These are phyloP conservation scores for Scenedesmus sp. DNA, from an alignment of 163 green algal species.

Conservation along the genomic window DNA sequence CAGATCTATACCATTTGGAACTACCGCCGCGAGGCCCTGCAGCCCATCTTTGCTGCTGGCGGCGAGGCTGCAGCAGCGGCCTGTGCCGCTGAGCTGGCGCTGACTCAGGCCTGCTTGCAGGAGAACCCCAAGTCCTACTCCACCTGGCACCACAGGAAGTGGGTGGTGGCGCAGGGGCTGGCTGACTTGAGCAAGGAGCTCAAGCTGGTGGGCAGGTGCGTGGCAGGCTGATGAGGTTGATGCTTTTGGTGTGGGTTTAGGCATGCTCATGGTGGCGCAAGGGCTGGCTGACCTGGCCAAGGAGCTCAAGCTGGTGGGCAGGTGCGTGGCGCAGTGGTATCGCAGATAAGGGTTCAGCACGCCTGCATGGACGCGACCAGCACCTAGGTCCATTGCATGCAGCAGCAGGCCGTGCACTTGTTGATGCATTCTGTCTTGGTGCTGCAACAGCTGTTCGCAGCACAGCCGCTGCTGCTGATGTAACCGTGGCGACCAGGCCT, in stretches of 20 bases:
- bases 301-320: constrained; percentile 84
- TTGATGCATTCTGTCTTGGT: not conserved
- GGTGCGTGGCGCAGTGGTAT: not conserved
- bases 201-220: constrained; percentile 67
- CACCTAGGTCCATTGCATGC: not conserved
- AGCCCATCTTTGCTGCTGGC: constrained; percentile 63
- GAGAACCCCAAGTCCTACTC: constrained; percentile 96
- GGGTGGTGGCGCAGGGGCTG: constrained; percentile 73
- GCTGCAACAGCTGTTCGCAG: not conserved
- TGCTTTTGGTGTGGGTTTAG: not conserved
- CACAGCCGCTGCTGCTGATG: not conserved
- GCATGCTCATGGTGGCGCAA: constrained; percentile 59
- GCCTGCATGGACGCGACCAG: not conserved
- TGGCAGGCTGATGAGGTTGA: not conserved
- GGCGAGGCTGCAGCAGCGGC: constrained; percentile 53
- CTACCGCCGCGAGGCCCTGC: constrained; percentile 79
- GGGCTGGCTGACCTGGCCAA: constrained; percentile 72
- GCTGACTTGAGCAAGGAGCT: constrained; percentile 84
- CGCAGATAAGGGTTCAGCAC: not conserved
- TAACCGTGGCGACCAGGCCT: not conserved
- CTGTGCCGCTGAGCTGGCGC: constrained; percentile 73
- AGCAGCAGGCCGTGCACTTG: not conserved
- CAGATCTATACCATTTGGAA: constrained; percentile 97
- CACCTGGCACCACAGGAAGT: constrained; percentile 94
- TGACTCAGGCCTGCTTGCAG: constrained; percentile 76